phyloP scores from a whole-genome alignment of 2,329 filamentous ascomycete genomes.

The Ilyonectria robusta region DNA sequence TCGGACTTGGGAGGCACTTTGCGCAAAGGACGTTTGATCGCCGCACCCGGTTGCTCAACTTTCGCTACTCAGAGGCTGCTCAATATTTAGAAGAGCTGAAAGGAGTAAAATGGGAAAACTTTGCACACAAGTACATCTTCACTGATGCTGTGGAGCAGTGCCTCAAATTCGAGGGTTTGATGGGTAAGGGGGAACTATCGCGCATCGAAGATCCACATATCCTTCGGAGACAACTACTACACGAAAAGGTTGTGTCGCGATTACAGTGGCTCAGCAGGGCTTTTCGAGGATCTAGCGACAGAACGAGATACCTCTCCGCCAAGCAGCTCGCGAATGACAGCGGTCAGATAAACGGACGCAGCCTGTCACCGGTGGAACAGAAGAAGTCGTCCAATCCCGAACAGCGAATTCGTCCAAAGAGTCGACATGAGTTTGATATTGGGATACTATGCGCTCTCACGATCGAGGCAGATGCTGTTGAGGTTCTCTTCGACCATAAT shows the following conservation, averaged over 20 bases:
- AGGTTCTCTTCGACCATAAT: no score
- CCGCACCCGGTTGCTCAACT: constrained; percentile 3
- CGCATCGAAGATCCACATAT: background rate
- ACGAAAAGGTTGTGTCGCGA: constrained; percentile 10
- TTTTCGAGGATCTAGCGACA: background rate
- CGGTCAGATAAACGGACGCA: background rate
- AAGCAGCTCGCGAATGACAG: background rate
- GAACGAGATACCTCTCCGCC: background rate
- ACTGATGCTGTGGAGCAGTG: constrained; percentile 13
- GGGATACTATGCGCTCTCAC: background rate
- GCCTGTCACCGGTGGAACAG: background rate
- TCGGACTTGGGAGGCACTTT: constrained; percentile 14
- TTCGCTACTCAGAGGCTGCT: background rate
- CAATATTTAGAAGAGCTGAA: constrained; percentile 4
- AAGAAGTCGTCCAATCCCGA: background rate
- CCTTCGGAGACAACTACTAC: background rate
- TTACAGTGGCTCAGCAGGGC: constrained; percentile 1
- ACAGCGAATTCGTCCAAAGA: background rate
- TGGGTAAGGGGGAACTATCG: constrained; percentile 1
- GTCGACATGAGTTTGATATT: background rate
- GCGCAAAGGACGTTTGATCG: background rate
- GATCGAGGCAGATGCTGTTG: background rate
- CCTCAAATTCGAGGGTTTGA: constrained; percentile 3
- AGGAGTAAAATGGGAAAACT: constrained; percentile 9
- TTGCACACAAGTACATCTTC: constrained; percentile 16